Base-by-base conservation (phyloP, 2,329 filamentous ascomycete species). In the Nemania sp. region DNA sequence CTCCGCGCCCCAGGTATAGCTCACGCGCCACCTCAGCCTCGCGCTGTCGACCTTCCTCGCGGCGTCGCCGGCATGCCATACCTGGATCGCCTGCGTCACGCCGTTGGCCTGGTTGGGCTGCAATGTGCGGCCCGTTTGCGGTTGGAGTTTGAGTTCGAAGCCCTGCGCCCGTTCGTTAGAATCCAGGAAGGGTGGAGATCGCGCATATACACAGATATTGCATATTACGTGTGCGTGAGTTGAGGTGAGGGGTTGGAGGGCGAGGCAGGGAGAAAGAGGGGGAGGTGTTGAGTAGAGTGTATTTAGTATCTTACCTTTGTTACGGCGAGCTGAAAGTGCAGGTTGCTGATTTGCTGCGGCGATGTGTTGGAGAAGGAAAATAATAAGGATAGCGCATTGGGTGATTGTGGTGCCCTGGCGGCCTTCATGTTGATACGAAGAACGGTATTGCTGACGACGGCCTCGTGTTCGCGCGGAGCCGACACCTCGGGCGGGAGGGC, bases 261-360 rank as follows among this genome's bases (percentile, higher is more conserved):
- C n/a, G n/a, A n/a, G n/a, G n/a, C n/a, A n/a, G n/a, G 45, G 18
- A 48, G 34, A 29, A n/a, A 18, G 40, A 13, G 43, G 20, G 51
- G 25, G 20, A 29, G 34, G 34, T 35, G 13, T 35, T 39, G 5
- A 11, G 35, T 39, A 15, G 6, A n/a, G 17, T 5, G 21, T 13
- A 15, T 13, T 42, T 59, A 21, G 57, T 48, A 11, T 65, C 76
- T 66, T 79, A 96, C 93, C 85, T 94, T 98, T 61, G 94, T 95
- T 32, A 97, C 94, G 2, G 95, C 95, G 40, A 96, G 83, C 75
- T 97, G 91, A 71, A 97, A 96, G 60, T 94, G 92, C 32, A 99
- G 79, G 65, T 96, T 90, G 2, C 84, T 83, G 20, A 99, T 83
- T 0, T 86, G 83, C 69, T 90, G 83, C 1, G 83, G 77, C 0